Base-by-base conservation (phyloP, 179 eudicot species). In the Beta corolliflora region DNA sequence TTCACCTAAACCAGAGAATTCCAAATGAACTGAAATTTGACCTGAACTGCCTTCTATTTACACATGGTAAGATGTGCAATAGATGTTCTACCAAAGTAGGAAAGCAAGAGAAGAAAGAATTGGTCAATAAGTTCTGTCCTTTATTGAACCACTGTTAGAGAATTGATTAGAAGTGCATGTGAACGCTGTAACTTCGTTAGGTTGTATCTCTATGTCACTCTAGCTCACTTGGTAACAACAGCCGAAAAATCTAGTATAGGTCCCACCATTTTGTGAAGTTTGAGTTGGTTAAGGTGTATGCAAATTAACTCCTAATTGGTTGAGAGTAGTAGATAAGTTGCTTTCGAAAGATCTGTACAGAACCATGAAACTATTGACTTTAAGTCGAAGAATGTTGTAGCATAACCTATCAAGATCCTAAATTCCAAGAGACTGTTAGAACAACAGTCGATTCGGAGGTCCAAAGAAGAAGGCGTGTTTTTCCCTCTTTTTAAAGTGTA, bases 41-140 rank as follows among this genome's bases (percentile, higher is more conserved):
- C 66, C 87, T 94, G 56, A 94, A 94, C 81, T 94, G 98, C 83
- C 98, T 94, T 69, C 77, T 94, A 55, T 93, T 88, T 79, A 90
- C 95, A 41, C 98, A 94, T 82, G 98, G 98, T 75, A 94, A 94
- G 90, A 83, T 84, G 71, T 94, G 98, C 86, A 83, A 82, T 75
- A 75, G 84, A 73, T 94, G 98, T 83, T 85, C 91, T 59, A 82
- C 80, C 44, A 89, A 89, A 89, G 84, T 69, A 12, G 82, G 85
- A 48, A 83, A 84, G 76, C 82, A 81, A 53, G 85, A 79, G 78
- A 85, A 81, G 80, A 88, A 80, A 82, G 86, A 87, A 86, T 81
- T 75, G 3, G 68, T 52, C 48, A 86, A 67, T 64, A 84, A 82
- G 41, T 82, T 84, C 3, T 93, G 97, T 81, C 96, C 97, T 72